Conservation (phyloP, 495 filamentous ascomycete genomes). For the Margaritispora aquatica region DNA sequence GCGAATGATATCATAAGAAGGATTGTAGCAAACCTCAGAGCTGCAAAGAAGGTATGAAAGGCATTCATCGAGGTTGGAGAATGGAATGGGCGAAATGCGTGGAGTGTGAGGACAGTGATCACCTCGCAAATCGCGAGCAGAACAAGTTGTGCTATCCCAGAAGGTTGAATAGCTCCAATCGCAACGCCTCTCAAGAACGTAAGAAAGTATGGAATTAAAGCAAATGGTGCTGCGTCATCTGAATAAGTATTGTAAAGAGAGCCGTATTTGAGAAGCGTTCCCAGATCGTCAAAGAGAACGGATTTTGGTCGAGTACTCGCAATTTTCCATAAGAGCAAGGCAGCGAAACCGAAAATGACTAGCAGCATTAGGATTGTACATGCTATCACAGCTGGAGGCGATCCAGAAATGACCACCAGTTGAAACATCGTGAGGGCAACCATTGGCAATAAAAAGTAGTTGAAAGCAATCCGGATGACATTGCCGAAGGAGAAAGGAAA, state of each 20-base stretch:
- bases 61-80: slow-evolving; percentile 95
- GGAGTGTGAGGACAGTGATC: slow-evolving; percentile 77
- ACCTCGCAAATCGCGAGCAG: slow-evolving; percentile 92
- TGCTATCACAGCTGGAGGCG: slow-evolving; percentile 61
- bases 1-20: slow-evolving; percentile 85
- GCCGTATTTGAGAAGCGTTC: slow-evolving; percentile 83
- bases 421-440: slow-evolving; percentile 86
- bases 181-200: slow-evolving; percentile 85
- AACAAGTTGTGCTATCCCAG: slow-evolving; percentile 86
- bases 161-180: slow-evolving; percentile 87
- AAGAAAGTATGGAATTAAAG: slow-evolving; percentile 77
- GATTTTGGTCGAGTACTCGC: slow-evolving; percentile 73
- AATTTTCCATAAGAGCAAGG: slow-evolving; percentile 77
- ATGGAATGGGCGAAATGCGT: slow-evolving; percentile 86
- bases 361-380: slow-evolving; percentile 69
- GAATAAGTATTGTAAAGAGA: slow-evolving; percentile 98
- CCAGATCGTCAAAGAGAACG: slow-evolving; percentile 85
- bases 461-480: slow-evolving; percentile 81
- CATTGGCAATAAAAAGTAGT: slow-evolving; percentile 84
- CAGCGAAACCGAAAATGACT: slow-evolving; percentile 60
- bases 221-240: slow-evolving; percentile 77
- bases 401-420: slow-evolving; percentile 64
- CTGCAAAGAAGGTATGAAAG: slow-evolving; percentile 81
- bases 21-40: slow-evolving; percentile 69
- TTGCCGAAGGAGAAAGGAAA: slow-evolving; percentile 88